These are phyloP conservation scores for Fraxinus sp. DNA, from an alignment of 305 asterid genomes.

Conservation along the genomic window DNA sequence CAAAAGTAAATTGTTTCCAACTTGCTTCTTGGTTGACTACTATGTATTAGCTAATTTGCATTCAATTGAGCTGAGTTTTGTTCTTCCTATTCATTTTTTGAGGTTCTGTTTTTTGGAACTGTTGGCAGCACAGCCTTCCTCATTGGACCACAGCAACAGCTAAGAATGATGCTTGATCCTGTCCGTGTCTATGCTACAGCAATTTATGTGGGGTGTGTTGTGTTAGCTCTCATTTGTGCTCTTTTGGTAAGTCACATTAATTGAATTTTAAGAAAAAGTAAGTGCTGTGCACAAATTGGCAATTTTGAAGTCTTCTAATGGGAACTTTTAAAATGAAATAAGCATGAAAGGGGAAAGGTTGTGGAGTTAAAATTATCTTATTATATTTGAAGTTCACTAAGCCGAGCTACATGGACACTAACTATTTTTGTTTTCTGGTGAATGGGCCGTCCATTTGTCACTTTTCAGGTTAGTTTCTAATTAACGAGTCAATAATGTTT, in stretches of 20 bases:
- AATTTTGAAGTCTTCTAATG: neutral
- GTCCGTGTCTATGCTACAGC: slow-evolving; percentile 71
- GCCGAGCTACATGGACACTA: neutral
- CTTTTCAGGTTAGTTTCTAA: neutral
- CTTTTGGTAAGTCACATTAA: slow-evolving; percentile 61
- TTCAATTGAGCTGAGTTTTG: neutral
- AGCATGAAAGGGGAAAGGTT: neutral
- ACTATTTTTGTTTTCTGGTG: neutral
- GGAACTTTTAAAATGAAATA: neutral
- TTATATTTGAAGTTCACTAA: neutral
- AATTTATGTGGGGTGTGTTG: slow-evolving; percentile 65
- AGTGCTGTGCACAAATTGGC: neutral
- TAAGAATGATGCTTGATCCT: slow-evolving; percentile 87
- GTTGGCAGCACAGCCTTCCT: slow-evolving; percentile 91
- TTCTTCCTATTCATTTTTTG: slow-evolving; percentile 22
- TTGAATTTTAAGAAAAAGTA: slow-evolving; percentile 2
- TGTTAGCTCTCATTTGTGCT: slow-evolving; percentile 85
- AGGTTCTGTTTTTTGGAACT: slow-evolving; percentile 37
- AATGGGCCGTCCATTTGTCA: neutral
- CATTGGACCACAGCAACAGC: slow-evolving; percentile 67
- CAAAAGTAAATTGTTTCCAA: too few relatives aligned
- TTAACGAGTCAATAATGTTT: neutral
- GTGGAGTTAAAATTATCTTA: neutral
- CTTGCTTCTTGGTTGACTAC: neutral
- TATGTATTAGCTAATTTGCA: neutral